Conservation (phyloP, 1,284 basidiomycete genomes). For the Calocybe gambosa region DNA sequence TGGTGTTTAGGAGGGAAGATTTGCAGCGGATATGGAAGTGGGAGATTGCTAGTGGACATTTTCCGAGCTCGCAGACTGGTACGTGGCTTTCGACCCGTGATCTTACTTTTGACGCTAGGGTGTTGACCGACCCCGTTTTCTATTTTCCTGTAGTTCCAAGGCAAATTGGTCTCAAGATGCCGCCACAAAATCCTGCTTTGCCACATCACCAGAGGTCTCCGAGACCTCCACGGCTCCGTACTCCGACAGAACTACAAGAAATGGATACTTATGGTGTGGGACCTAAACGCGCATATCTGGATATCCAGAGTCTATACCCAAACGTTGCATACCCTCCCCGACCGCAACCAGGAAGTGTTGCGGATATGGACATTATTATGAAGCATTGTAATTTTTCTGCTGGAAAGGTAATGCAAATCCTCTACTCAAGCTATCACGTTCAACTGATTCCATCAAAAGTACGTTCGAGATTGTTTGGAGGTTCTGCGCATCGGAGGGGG, state of each 20-base stretch:
- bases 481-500: slow-evolving; percentile 67
- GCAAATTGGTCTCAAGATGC: slow-evolving; percentile 41
- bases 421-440: background rate
- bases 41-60: slow-evolving; percentile 73
- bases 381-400: slow-evolving; percentile 67
- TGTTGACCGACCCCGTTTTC: no score
- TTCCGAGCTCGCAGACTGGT: slow-evolving; percentile 56
- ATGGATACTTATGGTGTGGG: slow-evolving; percentile 46
- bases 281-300: slow-evolving; percentile 54
- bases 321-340: slow-evolving; percentile 58
- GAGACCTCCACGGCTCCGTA: slow-evolving; percentile 31
- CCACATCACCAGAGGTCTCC: slow-evolving; percentile 27
- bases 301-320: slow-evolving; percentile 43
- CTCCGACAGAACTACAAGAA: slow-evolving; percentile 24
- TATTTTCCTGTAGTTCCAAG: slow-evolving; percentile 41
- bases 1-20: slow-evolving; percentile 57
- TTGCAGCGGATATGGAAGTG: slow-evolving; percentile 72
- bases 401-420: slow-evolving; percentile 43
- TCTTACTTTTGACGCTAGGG: background rate
- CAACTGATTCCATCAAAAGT: slow-evolving; percentile 31
- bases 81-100: slow-evolving; percentile 19
- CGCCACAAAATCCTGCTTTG: slow-evolving; percentile 51
- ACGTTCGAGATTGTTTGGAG: slow-evolving; percentile 75
- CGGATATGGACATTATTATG: slow-evolving; percentile 70
- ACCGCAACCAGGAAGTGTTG: slow-evolving; percentile 56